These are phyloP conservation scores for Chenopodium suecicum DNA, from an alignment of 148 eudicot genomes.

Conservation along the genomic window DNA sequence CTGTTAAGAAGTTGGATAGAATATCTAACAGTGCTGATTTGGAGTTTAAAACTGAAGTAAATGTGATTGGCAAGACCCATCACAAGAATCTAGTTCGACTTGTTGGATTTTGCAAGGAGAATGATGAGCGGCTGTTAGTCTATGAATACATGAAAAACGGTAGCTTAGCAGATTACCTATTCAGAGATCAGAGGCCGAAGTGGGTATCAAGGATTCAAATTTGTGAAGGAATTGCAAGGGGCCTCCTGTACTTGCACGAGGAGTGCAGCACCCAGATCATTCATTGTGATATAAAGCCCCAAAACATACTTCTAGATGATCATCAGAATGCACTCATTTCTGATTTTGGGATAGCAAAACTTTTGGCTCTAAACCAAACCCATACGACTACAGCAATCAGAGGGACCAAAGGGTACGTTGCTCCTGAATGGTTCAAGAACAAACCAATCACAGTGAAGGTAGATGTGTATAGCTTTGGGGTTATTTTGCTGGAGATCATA, in stretches of 20 bases:
- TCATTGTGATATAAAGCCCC: conserved; percentile 75
- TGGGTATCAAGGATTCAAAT: conserved; percentile 38
- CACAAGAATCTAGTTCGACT: conserved; percentile 48
- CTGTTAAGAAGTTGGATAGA: conserved; percentile 29
- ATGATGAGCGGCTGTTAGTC: conserved; percentile 42
- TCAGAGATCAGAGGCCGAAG: conserved; percentile 32
- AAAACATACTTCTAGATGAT: conserved; percentile 57
- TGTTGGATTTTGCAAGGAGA: conserved; percentile 51
- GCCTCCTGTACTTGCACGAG: conserved; percentile 49
- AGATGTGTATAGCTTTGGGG: conserved; percentile 59
- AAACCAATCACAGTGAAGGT: conserved; percentile 48
- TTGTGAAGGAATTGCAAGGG: conserved; percentile 38
- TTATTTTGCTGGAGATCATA: conserved; percentile 47
- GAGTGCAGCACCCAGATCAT: conserved; percentile 64
- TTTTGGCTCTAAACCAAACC: conserved; percentile 46
- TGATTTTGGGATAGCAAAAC: conserved; percentile 68
- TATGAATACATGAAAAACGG: conserved; percentile 53
- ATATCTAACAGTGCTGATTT: conserved; percentile 36
- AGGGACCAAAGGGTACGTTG: conserved; percentile 75
- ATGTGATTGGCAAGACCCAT: conserved; percentile 41
- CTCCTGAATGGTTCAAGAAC: conserved; percentile 79
- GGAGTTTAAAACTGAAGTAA: conserved; percentile 48
- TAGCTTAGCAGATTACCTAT: conserved; percentile 40
- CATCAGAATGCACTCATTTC: conserved; percentile 43
- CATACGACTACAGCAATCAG: conserved; percentile 50